Evolutionary conservation across 306 rosid species (phyloP), one percentile per base, ranked within the genome.

Genomic region (Arachis hypogaea): DNA sequence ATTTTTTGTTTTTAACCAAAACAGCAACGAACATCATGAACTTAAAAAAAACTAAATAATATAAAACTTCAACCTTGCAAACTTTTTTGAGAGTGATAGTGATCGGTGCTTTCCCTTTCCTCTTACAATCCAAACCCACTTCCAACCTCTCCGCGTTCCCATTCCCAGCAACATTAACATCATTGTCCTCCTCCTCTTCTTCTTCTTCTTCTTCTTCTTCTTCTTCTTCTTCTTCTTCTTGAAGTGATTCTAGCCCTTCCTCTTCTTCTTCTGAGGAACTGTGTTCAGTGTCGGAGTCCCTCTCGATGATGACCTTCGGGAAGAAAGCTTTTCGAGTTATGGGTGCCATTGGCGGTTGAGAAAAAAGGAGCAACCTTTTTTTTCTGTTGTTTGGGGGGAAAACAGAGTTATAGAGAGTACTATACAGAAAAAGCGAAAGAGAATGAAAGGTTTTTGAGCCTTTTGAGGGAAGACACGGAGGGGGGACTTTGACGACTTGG

Each of bases 201-300:
- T 66, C 71, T 12, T 63, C 71, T 16, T 74, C 81, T 66, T 57
- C 59, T 16, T 50, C 81, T 47, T 66, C 71, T 12, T 63, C 71
- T 16, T 74, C 81, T 66, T 57, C 59, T 16, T 50, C 51, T 47
- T 56, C 78, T 41, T 74, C 81, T 0, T 74, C 85, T 62, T 78
- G 68, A 12, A 71, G 77, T 66, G 46, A 50, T 16, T 46, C 49
- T 46, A 44, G 76, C 22, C 71, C 81, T 0, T 74, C 85, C 62
- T 78, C 88, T 18, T 85, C 92, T 22, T 92, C 98, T 0, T 85
- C 90, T 2, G 96, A 88, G 2, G 97, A 82, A 79, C 93, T 93
- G 57, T 77, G 78, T 78, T 91, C 98, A 28, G 96, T 89, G 52
- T 91, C 94, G 10, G 86, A 59, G 69, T 91, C 98, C 61, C 83